Evolutionary conservation across 805 yeast species (phyloP).

Genomic region (Myxozyma lipomycoides): DNA sequence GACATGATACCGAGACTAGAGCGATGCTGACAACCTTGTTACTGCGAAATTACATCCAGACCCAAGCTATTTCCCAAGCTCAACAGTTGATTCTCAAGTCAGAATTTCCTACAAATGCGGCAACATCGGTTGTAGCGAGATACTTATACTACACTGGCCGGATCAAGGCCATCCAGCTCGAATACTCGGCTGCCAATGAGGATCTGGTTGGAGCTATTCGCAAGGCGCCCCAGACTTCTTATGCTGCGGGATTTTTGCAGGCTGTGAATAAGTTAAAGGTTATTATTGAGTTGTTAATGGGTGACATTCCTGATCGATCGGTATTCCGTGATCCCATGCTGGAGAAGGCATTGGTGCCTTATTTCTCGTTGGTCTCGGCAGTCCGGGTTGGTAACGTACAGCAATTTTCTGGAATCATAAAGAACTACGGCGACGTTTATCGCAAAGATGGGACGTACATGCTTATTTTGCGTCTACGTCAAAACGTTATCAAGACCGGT

Average conservation of each 20-base stretch:
- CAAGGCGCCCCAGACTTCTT: slow-evolving; percentile 87
- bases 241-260: slow-evolving; percentile 83
- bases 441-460: slow-evolving; percentile 77
- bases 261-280: slow-evolving; percentile 84
- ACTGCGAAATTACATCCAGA: slow-evolving; percentile 69
- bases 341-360: slow-evolving; percentile 66
- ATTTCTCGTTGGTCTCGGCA: slow-evolving; percentile 81
- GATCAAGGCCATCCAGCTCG: slow-evolving; percentile 85
- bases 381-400: slow-evolving; percentile 88
- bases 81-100: slow-evolving; percentile 83
- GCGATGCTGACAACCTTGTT: slow-evolving; percentile 83
- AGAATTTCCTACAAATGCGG: slow-evolving; percentile 79
- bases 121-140: slow-evolving; percentile 85
- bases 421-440: slow-evolving; percentile 57
- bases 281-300: slow-evolving; percentile 87
- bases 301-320: slow-evolving; percentile 90
- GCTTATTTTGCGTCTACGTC: slow-evolving; percentile 82
- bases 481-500: slow-evolving; percentile 97
- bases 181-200: slow-evolving; percentile 86
- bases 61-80: slow-evolving; percentile 83
- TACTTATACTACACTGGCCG: slow-evolving; percentile 88
- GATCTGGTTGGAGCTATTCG: slow-evolving; percentile 91
- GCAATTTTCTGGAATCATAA: slow-evolving; percentile 67
- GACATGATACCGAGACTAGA: slow-evolving; percentile 89
- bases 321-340: slow-evolving; percentile 64